Conservation (phyloP, 495 filamentous ascomycete genomes). For the Talaromyces ruber region DNA sequence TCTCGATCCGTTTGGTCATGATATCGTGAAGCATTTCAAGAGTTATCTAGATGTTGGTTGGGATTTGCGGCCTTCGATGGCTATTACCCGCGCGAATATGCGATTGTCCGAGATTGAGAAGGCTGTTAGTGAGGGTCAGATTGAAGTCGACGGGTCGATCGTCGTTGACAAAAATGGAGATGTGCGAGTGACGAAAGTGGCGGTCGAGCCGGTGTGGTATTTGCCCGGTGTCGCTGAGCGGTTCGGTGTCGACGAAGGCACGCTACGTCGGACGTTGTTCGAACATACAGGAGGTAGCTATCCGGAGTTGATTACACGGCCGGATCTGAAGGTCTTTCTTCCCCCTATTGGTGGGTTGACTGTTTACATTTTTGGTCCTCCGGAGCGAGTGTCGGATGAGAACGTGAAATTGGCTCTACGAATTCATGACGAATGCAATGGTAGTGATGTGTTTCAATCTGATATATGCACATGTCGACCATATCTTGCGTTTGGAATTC, state of each 20-base stretch:
- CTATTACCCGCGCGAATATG: conserved; percentile 94
- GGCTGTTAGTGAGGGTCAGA: conserved; percentile 66
- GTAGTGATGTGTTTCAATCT: conserved; percentile 95
- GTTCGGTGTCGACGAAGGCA: conserved; percentile 90
- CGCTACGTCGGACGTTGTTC: conserved; percentile 77
- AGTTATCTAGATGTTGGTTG: conserved; percentile 53
- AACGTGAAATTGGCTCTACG: conserved; percentile 78
- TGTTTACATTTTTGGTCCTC: conserved; percentile 95
- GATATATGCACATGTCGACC: conserved; percentile 98
- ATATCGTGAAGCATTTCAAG: conserved; percentile 39
- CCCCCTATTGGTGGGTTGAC: conserved; percentile 95
- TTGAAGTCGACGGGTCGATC: conserved; percentile 84
- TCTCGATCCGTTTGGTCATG: conserved; percentile 91
- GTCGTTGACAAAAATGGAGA: conserved; percentile 78
- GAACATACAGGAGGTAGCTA: conserved; percentile 93
- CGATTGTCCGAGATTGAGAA: conserved; percentile 89
- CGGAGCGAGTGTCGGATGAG: conserved; percentile 83
- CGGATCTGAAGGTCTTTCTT: conserved; percentile 91
- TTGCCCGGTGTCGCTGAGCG: conserved; percentile 89
- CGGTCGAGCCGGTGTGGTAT: conserved; percentile 95
- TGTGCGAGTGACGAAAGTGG: conserved; percentile 91
- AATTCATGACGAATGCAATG: conserved; percentile 96
- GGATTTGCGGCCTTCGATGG: conserved; percentile 94
- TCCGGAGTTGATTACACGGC: conserved; percentile 84
- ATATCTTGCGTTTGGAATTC: conserved; percentile 93